These are phyloP conservation scores for Teunomyces atbi DNA, from an alignment of 805 yeast species.

Conservation along the genomic window DNA sequence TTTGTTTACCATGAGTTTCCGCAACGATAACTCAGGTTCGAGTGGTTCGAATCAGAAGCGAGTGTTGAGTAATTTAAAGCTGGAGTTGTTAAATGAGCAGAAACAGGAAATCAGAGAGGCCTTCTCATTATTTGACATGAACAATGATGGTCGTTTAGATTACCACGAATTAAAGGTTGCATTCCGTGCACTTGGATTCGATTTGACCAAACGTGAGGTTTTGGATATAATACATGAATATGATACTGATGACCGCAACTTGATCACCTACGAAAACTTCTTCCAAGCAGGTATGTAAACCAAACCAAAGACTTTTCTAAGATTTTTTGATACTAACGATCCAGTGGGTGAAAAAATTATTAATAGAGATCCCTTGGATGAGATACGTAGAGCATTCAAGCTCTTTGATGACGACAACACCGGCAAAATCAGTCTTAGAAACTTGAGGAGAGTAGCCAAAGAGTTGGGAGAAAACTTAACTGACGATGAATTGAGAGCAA, in stretches of 20 bases:
- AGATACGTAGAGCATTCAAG: conserved; percentile 83
- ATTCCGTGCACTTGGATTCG: conserved; percentile 90
- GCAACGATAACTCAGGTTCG: conserved; percentile 1
- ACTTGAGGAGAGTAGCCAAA: conserved; percentile 83
- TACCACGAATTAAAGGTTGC: conserved; percentile 95
- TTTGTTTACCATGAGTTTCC: neutral
- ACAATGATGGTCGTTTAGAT: conserved; percentile 84
- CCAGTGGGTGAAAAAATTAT: conserved; percentile 76
- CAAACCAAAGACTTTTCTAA: neutral
- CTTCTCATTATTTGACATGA: conserved; percentile 86
- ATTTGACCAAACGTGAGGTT: conserved; percentile 71
- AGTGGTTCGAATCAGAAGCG: conserved; percentile 13
- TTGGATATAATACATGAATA: conserved; percentile 75
- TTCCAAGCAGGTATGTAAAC: conserved; percentile 59
- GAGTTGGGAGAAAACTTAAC: conserved; percentile 89
- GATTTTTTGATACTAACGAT: conserved; percentile 19
- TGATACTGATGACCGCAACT: conserved; percentile 69
- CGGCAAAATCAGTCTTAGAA: conserved; percentile 77
- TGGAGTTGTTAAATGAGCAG: conserved; percentile 79
- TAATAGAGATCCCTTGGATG: conserved; percentile 90
- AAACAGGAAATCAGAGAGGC: conserved; percentile 92
- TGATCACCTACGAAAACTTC: conserved; percentile 80
- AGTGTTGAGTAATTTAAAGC: conserved; percentile 45
- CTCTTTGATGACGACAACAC: conserved; percentile 86
- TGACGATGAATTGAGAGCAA: conserved; percentile 90